Base-by-base conservation (phyloP, 2,329 filamentous ascomycete genomes). In the Aureobasidium sp. region DNA sequence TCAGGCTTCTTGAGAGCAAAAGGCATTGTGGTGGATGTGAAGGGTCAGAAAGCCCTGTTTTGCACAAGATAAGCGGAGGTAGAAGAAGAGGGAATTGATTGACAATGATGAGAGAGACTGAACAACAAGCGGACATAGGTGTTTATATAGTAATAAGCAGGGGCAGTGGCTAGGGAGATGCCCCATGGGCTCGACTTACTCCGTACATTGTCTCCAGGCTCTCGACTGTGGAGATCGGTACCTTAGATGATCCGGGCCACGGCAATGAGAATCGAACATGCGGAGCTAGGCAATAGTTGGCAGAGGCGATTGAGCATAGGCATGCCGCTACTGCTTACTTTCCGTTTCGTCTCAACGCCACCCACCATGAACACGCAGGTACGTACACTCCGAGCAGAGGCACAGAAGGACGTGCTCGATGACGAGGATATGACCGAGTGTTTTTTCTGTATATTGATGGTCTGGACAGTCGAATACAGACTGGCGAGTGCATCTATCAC, bases 1-100 rank as follows among this genome's bases (percentile, higher is more conserved):
- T 68, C 67, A 14, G 74, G 74, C 58, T 71, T 74, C 58, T 68
- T 72, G 58, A 76, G 57, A 47, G 66, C 59, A 60, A 75, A 61
- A 61, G 66, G 66, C 73, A 75, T 75, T 50, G 56, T 58, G 62
- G 41, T 17, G 35, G 21, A n/a, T 25, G 22, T 7, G 27, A 37
- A 30, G 22, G 37, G 19, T 40, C 27, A 12, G 22, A 41, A n/a
- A 17, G 12, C 30, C 8, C 24, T 38, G 34, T 16, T n/a, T 5
- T 22, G 6, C n/a, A 19, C 3, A 6, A 39, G 22, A 11, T 24
- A 4, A 50, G 35, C 3, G 34, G 11, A 14, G 17, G 35, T 32
- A 34, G 35, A 29, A 29, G 11, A 39, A 25, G 39, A 19, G n/a
- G 14, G 45, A n/a, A 39, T 22, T 38, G 45, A 39, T 39, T 30